phyloP scores from a whole-genome alignment of 1,284 basidiomycete genomes.

The Sporisorium exsertum region DNA sequence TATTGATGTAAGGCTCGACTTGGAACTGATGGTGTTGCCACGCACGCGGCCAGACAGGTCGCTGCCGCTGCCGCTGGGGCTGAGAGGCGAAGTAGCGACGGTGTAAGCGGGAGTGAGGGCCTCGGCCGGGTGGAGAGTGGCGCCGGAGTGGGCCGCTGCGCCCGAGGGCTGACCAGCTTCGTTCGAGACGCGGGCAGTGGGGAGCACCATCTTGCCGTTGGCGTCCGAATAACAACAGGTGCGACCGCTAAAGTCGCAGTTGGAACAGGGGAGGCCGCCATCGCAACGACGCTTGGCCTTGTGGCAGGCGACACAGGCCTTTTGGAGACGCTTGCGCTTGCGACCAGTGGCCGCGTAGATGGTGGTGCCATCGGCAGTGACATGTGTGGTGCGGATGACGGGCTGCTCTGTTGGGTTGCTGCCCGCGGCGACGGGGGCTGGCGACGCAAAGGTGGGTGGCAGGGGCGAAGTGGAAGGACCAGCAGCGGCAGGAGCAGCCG shows the following conservation, averaged over 20 bases:
- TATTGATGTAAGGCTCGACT: slow-evolving; percentile 35
- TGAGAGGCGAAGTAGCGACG: slow-evolving; percentile 9
- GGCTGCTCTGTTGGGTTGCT: slow-evolving; percentile 27
- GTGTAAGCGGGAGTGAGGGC: slow-evolving; percentile 30
- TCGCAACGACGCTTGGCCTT: slow-evolving; percentile 73
- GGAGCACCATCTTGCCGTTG: slow-evolving; percentile 55
- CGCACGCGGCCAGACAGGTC: slow-evolving; percentile 34
- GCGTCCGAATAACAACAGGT: slow-evolving; percentile 70
- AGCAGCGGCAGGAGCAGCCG: slow-evolving; percentile 10
- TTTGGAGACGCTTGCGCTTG: slow-evolving; percentile 65
- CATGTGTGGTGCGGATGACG: slow-evolving; percentile 43
- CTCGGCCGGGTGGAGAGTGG: slow-evolving; percentile 33
- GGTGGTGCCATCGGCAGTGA: slow-evolving; percentile 51
- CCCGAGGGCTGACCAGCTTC: slow-evolving; percentile 18
- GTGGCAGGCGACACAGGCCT: slow-evolving; percentile 64
- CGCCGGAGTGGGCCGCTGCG: slow-evolving; percentile 6
- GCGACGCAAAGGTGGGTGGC: slow-evolving; percentile 29
- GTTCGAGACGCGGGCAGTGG: slow-evolving; percentile 46
- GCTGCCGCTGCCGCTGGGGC: slow-evolving; percentile 31
- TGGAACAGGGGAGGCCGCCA: slow-evolving; percentile 72
- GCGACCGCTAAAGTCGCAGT: slow-evolving; percentile 71
- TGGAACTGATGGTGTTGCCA: slow-evolving; percentile 42
- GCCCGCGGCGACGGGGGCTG: slow-evolving; percentile 6
- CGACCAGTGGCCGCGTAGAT: slow-evolving; percentile 58
- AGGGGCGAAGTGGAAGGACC: slow-evolving; percentile 21